Base-by-base conservation (phyloP, 805 yeast genomes). In the Metschnikowia chrysomelidarum region DNA sequence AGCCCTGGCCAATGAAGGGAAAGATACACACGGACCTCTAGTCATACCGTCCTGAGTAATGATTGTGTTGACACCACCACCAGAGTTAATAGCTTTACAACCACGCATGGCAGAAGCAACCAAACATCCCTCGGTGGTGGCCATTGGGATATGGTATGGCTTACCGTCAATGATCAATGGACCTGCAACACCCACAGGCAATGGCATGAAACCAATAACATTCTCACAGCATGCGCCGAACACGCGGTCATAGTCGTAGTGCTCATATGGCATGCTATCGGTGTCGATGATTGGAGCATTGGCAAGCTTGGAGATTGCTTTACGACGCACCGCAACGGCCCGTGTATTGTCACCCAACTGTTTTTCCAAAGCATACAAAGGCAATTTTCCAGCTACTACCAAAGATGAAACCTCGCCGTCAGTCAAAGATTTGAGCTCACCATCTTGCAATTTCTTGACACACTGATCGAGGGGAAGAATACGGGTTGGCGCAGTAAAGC, bases 81-180 rank as follows among this genome's bases (percentile, higher is more conserved):
- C 98, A 5, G 91, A 80, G 59, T 93, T 93, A 48, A 93, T 84
- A 18, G 98, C 98, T 59, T 93, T 93, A 70, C 98, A 93, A 48
- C 99, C 99, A 64, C 99, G 84, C 95, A 87, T 91, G 10, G 98
- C 83, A 13, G 97, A 88, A 4, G 99, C 99, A 48, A 93, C 97
- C 40, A 93, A 73, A 65, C 98, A 94, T 34, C 99, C 99, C 68
- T 93, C 99, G 22, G 98, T 93, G 12, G 99, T 93, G 18, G 99
- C 99, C 95, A 93, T 87, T 24, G 99, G 99, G 49, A 93, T 81
- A 62, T 88, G 95, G 59, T 75, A 83, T 30, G 94, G 80, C 47
- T 74, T 78, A 33, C 91, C 94, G 60, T 93, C 98, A 53, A 93
- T 86, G 36, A 87, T 71, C 59, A 93, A 64, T 7, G 99, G 99